phyloP scores from a whole-genome alignment of 768 basidiomycete genomes.

The Paxillus rubicundulus region DNA sequence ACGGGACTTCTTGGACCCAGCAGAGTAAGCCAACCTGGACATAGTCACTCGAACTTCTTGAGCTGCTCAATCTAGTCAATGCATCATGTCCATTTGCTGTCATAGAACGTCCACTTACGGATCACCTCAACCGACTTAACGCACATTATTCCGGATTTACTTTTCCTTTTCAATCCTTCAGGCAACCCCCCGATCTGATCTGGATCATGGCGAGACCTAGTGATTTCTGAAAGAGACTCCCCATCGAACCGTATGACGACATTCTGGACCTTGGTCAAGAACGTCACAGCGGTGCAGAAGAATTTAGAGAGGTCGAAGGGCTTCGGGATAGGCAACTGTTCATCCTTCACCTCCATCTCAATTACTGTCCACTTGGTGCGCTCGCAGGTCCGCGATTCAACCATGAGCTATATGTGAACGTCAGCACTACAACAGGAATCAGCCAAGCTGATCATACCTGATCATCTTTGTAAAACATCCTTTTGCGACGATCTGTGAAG shows the following conservation, averaged over 20 bases:
- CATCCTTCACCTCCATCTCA: slow-evolving; percentile 46
- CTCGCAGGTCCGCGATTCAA: not conserved
- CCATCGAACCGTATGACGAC: slow-evolving; percentile 8
- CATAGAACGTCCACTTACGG: not conserved
- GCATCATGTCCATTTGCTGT: not conserved
- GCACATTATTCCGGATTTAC: slow-evolving; percentile 59
- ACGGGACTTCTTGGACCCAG: slow-evolving; percentile 55
- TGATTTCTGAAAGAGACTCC: slow-evolving; percentile 1
- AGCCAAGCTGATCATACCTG: slow-evolving; percentile 4
- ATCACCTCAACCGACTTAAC: slow-evolving; percentile 30
- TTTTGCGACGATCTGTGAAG: not conserved
- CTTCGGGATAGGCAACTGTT: slow-evolving; percentile 37
- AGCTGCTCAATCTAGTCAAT: slow-evolving; percentile 36
- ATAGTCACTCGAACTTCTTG: slow-evolving; percentile 75
- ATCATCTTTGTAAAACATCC: slow-evolving; percentile 6
- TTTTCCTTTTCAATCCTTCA: slow-evolving; percentile 23
- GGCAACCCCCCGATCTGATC: not conserved
- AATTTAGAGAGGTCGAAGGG: slow-evolving; percentile 47
- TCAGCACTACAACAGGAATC: not conserved
- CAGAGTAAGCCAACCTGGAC: slow-evolving; percentile 68
- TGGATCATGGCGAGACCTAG: not conserved
- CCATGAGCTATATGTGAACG: not conserved
- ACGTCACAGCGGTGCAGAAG: slow-evolving; percentile 46
- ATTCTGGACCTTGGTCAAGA: slow-evolving; percentile 40
- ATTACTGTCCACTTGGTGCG: slow-evolving; percentile 41